Conservation (phyloP, 1,284 basidiomycete genomes). For the Leccinum pachyderme region DNA sequence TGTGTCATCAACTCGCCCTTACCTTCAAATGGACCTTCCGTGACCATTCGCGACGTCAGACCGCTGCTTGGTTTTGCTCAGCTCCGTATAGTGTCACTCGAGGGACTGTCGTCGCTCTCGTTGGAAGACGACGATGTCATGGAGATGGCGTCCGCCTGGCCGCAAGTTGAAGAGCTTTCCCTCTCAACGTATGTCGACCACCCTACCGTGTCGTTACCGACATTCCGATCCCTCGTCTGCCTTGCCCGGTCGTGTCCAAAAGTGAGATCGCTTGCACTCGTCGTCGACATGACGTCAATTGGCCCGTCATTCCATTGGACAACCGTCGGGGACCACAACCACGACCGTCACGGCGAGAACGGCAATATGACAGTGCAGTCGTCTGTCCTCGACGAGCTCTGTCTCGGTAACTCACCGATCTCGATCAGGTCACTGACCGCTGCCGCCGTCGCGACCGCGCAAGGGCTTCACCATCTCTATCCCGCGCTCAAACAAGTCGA, state of each 20-base stretch:
- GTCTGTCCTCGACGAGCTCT: conserved; percentile 13
- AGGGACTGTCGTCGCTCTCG: conserved; percentile 18
- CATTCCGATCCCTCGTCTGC: conserved; percentile 15
- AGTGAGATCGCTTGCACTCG: conserved; percentile 21
- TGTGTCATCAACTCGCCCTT: conserved; percentile 15
- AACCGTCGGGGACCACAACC: neutral
- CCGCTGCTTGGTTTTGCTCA: conserved; percentile 18
- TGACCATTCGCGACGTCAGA: conserved; percentile 13
- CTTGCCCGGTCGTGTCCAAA: conserved; percentile 10
- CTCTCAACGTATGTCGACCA: conserved; percentile 22
- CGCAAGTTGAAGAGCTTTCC: conserved; percentile 18
- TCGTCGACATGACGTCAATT: conserved; percentile 15
- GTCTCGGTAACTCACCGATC: conserved; percentile 21
- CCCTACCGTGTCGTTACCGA: conserved; percentile 16
- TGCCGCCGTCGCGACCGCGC: conserved; percentile 9
- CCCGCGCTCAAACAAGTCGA: conserved; percentile 23
- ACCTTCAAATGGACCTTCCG: neutral
- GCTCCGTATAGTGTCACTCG: conserved; percentile 16
- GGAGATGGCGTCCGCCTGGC: conserved; percentile 20
- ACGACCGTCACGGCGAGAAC: neutral
- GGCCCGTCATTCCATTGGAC: neutral
- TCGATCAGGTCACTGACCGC: conserved; percentile 7
- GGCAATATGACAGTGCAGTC: neutral
- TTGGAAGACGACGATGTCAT: conserved; percentile 17
- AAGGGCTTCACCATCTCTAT: conserved; percentile 14